Evolutionary conservation across 768 basidiomycete species (phyloP).

Genomic region (Sistotremastrum suecicum): DNA sequence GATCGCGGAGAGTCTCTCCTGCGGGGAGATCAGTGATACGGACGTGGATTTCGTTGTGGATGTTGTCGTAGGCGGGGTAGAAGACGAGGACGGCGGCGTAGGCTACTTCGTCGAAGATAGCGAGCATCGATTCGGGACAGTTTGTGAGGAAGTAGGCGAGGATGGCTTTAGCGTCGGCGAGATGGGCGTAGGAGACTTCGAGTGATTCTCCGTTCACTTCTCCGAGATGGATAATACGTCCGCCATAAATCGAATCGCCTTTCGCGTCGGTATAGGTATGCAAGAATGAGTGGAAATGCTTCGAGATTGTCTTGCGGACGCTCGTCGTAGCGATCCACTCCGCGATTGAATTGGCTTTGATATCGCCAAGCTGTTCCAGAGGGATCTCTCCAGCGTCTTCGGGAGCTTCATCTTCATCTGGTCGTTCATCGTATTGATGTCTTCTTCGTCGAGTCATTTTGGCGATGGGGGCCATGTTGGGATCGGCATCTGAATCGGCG

Average conservation of each 20-base stretch:
- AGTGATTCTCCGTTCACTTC: slow-evolving; percentile 97
- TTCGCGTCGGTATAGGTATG: slow-evolving; percentile 93
- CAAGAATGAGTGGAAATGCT: slow-evolving; percentile 89
- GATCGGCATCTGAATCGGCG: slow-evolving; percentile 51
- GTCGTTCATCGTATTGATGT: slow-evolving; percentile 86
- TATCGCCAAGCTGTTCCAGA: slow-evolving; percentile 89
- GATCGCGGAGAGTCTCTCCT: slow-evolving; percentile 79
- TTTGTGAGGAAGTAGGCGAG: slow-evolving; percentile 96
- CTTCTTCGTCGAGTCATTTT: slow-evolving; percentile 74
- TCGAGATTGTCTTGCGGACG: slow-evolving; percentile 78
- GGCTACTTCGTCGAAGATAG: slow-evolving; percentile 92
- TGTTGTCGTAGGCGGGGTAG: slow-evolving; percentile 91
- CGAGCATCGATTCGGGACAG: slow-evolving; percentile 83
- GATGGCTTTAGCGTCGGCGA: slow-evolving; percentile 84
- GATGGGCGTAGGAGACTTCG: slow-evolving; percentile 94
- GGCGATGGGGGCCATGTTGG: slow-evolving; percentile 41
- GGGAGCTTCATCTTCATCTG: slow-evolving; percentile 70
- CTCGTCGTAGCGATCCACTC: slow-evolving; percentile 96
- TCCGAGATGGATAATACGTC: slow-evolving; percentile 83
- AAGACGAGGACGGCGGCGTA: slow-evolving; percentile 88
- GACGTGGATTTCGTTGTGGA: slow-evolving; percentile 96
- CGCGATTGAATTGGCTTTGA: slow-evolving; percentile 92
- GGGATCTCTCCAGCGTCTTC: slow-evolving; percentile 87
- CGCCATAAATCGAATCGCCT: slow-evolving; percentile 86
- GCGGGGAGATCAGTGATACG: slow-evolving; percentile 91